These are phyloP conservation scores for Capronia americana DNA, from an alignment of 2,329 filamentous ascomycete genomes.

Conservation along the genomic window DNA sequence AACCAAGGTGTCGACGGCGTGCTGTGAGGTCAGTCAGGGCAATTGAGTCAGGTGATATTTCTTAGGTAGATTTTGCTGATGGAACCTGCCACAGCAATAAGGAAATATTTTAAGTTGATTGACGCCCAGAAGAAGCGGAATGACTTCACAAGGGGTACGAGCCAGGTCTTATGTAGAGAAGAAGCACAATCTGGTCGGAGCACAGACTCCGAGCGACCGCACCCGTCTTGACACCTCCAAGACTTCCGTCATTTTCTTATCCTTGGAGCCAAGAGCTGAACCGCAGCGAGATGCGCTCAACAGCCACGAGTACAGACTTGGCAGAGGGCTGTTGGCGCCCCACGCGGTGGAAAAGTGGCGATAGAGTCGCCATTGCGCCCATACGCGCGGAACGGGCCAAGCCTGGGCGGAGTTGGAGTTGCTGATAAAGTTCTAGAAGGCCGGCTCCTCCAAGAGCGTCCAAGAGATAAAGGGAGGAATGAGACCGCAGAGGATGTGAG, in stretches of 20 bases:
- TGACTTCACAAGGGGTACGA: background rate
- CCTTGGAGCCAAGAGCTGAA: constrained; percentile 18
- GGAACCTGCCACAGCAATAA: constrained; percentile 2
- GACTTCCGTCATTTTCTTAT: constrained; percentile 9
- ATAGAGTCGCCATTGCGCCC: constrained; percentile 7
- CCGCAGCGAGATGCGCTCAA: background rate
- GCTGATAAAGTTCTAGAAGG: constrained; percentile 12
- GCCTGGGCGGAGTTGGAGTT: constrained; percentile 20
- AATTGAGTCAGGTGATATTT: background rate
- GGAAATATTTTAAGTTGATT: background rate
- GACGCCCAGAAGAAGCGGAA: background rate
- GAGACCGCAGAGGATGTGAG: background rate
- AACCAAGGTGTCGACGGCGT: background rate
- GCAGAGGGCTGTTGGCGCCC: background rate
- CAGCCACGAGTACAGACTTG: constrained; percentile 5
- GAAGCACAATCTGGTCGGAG: constrained; percentile 5
- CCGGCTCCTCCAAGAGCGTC: background rate
- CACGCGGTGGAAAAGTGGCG: constrained; percentile 22
- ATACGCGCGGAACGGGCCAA: constrained; percentile 21
- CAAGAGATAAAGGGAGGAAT: constrained; percentile 6
- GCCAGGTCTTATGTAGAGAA: constrained; percentile 14
- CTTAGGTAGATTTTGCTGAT: background rate
- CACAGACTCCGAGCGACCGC: background rate
- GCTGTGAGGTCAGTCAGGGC: background rate
- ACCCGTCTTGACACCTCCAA: constrained; percentile 7